These are phyloP conservation scores for Hypoxylon subgilvum DNA, from an alignment of 495 filamentous ascomycete genomes.

Conservation along the genomic window DNA sequence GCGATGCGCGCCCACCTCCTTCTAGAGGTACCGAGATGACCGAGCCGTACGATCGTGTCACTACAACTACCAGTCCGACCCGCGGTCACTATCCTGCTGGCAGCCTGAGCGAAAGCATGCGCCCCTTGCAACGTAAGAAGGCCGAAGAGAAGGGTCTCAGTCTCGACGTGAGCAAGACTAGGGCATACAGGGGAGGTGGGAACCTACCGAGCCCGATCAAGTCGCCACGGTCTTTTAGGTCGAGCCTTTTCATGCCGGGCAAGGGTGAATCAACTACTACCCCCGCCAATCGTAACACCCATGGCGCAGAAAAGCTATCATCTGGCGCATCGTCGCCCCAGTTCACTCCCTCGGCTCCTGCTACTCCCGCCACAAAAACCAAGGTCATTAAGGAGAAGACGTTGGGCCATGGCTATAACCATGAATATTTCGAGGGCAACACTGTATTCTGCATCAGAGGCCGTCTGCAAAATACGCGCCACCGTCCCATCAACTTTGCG, in stretches of 20 bases:
- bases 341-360: constrained; percentile 47
- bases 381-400: constrained; percentile 40
- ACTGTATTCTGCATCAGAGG: constrained; percentile 87
- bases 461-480: constrained; percentile 82
- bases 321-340: constrained; percentile 77
- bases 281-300: constrained; percentile 58
- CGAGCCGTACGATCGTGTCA: constrained; percentile 67
- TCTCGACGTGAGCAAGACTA: constrained; percentile 62
- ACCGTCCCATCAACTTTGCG: constrained; percentile 88
- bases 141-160: constrained; percentile 59
- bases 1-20: constrained; percentile 63
- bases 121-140: constrained; percentile 67
- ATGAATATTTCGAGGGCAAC: constrained; percentile 91
- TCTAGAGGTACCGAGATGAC: constrained; percentile 83
- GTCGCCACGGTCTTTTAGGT: constrained; percentile 75
- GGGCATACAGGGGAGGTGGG: constrained; percentile 51
- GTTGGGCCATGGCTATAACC: constrained; percentile 69
- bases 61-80: constrained; percentile 76
- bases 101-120: constrained; percentile 76
- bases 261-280: constrained; percentile 54
- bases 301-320: constrained; percentile 75
- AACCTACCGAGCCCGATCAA: constrained; percentile 62
- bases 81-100: constrained; percentile 66
- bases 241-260: constrained; percentile 65
- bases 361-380: constrained; percentile 32